Evolutionary conservation across 257 asterid species (phyloP).

Genomic region (Capsicum chinense): DNA sequence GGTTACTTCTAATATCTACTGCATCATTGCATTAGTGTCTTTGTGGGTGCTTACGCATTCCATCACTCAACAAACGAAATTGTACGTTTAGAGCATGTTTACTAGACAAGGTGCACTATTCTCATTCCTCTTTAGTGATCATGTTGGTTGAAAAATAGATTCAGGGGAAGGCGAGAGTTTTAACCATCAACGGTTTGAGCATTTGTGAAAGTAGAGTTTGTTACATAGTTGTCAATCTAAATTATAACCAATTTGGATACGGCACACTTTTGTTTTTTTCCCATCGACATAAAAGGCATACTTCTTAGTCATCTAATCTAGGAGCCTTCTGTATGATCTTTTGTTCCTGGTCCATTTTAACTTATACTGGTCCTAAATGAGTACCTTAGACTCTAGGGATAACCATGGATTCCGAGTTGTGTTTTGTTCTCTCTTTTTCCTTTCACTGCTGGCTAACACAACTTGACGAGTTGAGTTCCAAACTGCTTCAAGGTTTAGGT

Average conservation of each 20-base stretch:
- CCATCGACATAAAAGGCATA: not conserved
- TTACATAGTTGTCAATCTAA: not conserved
- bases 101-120: not conserved
- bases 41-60: constrained; percentile 18
- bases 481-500: not conserved
- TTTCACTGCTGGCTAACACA: not conserved
- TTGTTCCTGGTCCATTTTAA: not conserved
- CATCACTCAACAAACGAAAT: not conserved
- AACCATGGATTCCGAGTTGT: not conserved
- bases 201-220: not conserved
- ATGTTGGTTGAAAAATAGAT: constrained; percentile 1
- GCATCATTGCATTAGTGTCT: not conserved
- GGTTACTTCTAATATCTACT: not conserved
- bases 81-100: not conserved
- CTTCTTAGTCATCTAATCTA: constrained; percentile 5
- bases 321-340: not conserved
- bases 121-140: not conserved
- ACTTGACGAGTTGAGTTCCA: not conserved
- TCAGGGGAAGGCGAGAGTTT: not conserved
- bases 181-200: not conserved
- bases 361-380: not conserved
- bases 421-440: not conserved
- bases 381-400: not conserved
- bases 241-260: not conserved
- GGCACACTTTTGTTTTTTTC: not conserved